phyloP scores from a whole-genome alignment of 23 red algal genomes.

The Chondrus crispus region DNA sequence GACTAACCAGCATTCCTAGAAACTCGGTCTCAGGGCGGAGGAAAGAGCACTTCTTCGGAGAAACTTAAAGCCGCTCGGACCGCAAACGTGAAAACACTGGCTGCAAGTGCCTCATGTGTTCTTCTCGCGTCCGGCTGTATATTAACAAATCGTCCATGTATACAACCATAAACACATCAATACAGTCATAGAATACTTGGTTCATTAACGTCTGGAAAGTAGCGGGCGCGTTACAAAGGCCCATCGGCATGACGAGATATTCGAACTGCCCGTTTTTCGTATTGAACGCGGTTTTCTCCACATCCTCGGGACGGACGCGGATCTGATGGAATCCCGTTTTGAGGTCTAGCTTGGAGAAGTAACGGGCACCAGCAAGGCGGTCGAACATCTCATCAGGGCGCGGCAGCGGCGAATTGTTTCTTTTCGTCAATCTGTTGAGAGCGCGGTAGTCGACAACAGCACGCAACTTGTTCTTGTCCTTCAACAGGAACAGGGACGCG shows the following conservation, averaged over 20 bases:
- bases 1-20: background rate
- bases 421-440: background rate
- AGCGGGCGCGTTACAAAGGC: slow-evolving; percentile 23
- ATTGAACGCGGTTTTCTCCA: slow-evolving; percentile 2
- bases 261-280: slow-evolving; percentile 7
- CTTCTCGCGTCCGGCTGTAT: background rate
- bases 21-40: background rate
- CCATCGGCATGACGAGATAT: slow-evolving; percentile 2
- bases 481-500: background rate
- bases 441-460: background rate
- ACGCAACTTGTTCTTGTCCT: background rate
- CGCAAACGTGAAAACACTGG: background rate
- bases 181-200: slow-evolving; percentile 1
- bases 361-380: background rate
- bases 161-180: background rate
- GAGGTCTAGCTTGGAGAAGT: slow-evolving; percentile 15
- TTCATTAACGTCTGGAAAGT: slow-evolving; percentile 7
- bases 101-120: background rate
- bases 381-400: background rate
- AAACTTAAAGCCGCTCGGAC: background rate
- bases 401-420: background rate
- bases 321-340: slow-evolving; percentile 23
- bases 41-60: slow-evolving; percentile 19
- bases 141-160: slow-evolving; percentile 7
- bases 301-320: background rate